Evolutionary conservation across 106 monocot species (phyloP), one percentile per base, ranked within the genome.

Genomic region (Dioscorea dumetorum): DNA sequence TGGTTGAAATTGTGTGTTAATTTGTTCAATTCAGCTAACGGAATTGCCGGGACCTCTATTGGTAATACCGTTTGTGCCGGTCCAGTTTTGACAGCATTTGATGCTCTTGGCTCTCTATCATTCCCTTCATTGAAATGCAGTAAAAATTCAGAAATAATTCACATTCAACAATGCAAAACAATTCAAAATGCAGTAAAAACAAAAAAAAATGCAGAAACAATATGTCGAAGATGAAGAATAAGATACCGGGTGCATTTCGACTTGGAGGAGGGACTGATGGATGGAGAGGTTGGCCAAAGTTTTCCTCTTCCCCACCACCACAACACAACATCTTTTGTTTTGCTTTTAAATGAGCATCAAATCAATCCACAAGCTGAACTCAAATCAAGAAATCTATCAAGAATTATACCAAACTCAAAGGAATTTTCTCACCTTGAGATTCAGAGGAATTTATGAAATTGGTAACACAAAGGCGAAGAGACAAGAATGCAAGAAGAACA

Each of bases 41-140:
- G 13, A 17, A 92, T 70, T 18, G 84, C 70, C 17, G 92, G 84
- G n/a, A 83, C 61, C 22, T 92, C 92, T 17, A 99, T 99, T 18
- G 88, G 86, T 69, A 97, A 61, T 22, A 71, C 76, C 70, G 90
- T 92, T 33, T 33, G 64, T 33, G 84, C 71, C 17, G 67, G 80
- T 31, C 84, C 82, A 48, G 61, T 51, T 69, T 51, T 67, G 20
- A 73, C 71, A 15, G 75, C 69, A 57, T 61, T 77, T 13, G 84
- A 76, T 14, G 80, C 74, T 69, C 80, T 87, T 53, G 80, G 72
- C 11, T 77, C 79, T 76, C 82, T 68, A 56, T 79, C 80, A 13
- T 59, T 67, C 32, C 86, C 97, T 54, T 54, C 54, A 54, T 19
- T 54, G 5, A 54, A 18, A 19, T 54, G 12, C 19, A 54, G 54